A percentile compares a stretch with the other conserved stretches of the same genome.
These are phyloP conservation scores for Artemisia tridentata DNA, from an alignment of 129 eudicot genomes.

Conservation along the genomic window DNA sequence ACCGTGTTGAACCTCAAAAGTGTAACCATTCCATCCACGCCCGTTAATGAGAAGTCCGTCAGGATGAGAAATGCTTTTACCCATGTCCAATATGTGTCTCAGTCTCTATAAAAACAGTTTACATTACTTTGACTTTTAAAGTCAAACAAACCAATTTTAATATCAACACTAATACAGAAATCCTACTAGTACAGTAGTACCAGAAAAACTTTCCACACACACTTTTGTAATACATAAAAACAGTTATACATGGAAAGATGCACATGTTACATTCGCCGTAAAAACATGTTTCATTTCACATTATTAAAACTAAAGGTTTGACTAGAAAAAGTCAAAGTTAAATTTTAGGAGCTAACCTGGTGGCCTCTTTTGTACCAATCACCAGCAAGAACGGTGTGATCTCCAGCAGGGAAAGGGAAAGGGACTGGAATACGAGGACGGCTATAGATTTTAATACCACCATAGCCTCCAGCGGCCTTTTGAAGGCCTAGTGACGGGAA, in stretches of 20 bases:
- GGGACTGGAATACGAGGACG: conserved; percentile 96
- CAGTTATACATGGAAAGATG: background rate
- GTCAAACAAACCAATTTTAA: background rate
- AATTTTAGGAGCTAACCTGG: conserved; percentile 44
- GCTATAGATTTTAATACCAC: conserved; percentile 72
- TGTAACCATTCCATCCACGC: conserved; percentile 91
- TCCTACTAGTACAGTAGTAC: background rate
- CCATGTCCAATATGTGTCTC: conserved; percentile 58
- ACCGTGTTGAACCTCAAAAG: conserved; percentile 79
- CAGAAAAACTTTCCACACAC: background rate
- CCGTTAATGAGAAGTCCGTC: conserved; percentile 93
- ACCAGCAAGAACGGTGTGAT: conserved; percentile 82
- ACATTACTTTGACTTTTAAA: background rate
- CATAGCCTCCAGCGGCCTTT: conserved; percentile 94
- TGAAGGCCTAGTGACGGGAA: conserved; percentile 88
- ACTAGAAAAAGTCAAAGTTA: conserved; percentile 1
- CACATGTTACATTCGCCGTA: background rate
- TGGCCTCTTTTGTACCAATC: conserved; percentile 92
- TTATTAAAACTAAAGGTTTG: background rate
- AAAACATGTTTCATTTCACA: background rate
- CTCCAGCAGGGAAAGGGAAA: conserved; percentile 87
- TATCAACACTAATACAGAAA: background rate
- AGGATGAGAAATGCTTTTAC: conserved; percentile 76
- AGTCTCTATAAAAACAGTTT: conserved; percentile 50
- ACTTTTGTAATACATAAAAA: background rate